phyloP scores from a whole-genome alignment of 352 stramenopile genomes.

The Globisporangium takayamanum region DNA sequence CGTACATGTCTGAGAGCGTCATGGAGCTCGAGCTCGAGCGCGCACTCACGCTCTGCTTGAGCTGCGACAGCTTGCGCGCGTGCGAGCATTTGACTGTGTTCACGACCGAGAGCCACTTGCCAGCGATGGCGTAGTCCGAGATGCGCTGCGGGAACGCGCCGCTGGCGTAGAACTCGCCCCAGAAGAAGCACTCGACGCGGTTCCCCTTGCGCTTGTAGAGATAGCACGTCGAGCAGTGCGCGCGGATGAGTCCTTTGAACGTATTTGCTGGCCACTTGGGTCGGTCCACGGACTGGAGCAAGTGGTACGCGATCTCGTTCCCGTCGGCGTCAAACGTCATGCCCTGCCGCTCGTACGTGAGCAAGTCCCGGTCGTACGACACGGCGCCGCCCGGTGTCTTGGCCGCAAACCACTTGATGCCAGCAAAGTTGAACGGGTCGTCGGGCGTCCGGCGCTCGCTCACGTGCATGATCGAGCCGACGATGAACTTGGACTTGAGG shows the following conservation, averaged over 20 bases:
- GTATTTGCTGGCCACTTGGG: constrained; percentile 32
- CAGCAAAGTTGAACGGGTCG: constrained; percentile 31
- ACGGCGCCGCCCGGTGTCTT: constrained; percentile 19
- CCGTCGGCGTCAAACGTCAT: constrained; percentile 20
- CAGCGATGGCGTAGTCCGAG: constrained; percentile 14
- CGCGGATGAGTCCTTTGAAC: constrained; percentile 26
- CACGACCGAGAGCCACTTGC: constrained; percentile 16
- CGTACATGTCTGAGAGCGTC: neutral
- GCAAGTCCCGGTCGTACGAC: constrained; percentile 26
- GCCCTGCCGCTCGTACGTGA: constrained; percentile 43
- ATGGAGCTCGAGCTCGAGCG: constrained; percentile 1
- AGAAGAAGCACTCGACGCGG: constrained; percentile 30
- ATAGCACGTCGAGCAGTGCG: constrained; percentile 30
- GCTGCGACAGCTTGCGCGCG: neutral
- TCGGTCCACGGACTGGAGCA: constrained; percentile 35
- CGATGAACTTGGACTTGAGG: constrained; percentile 27
- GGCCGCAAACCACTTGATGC: constrained; percentile 38
- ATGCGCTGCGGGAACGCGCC: constrained; percentile 4
- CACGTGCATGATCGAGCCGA: constrained; percentile 23
- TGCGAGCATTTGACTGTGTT: constrained; percentile 8
- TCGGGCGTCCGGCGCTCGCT: constrained; percentile 21
- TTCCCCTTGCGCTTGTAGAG: constrained; percentile 26
- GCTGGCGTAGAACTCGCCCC: constrained; percentile 23
- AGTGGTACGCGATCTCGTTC: constrained; percentile 35
- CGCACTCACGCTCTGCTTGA: constrained; percentile 6